These are phyloP conservation scores for Acanthochlamys bracteata DNA, from an alignment of 106 monocot genomes.

Conservation along the genomic window DNA sequence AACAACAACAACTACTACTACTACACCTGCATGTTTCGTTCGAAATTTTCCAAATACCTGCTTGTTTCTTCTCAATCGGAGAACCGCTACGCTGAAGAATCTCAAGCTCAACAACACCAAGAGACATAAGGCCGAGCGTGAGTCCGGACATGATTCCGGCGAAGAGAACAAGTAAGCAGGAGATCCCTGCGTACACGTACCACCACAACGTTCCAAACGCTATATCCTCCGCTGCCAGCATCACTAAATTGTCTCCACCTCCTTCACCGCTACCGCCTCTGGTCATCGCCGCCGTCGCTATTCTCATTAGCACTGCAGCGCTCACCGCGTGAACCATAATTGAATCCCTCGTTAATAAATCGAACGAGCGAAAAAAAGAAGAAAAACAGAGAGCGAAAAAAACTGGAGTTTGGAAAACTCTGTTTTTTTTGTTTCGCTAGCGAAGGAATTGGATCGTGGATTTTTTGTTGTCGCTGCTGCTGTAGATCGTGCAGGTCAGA, in stretches of 20 bases:
- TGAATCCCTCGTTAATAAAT: neutral
- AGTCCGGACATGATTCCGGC: conserved; percentile 98
- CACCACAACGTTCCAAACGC: conserved; percentile 54
- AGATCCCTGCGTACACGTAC: conserved; percentile 69
- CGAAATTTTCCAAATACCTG: conserved; percentile 30
- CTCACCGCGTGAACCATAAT: conserved; percentile 26
- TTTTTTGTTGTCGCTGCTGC: no score
- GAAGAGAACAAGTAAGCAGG: conserved; percentile 85
- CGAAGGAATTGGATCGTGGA: no score
- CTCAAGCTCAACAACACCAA: conserved; percentile 96
- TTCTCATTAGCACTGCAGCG: conserved; percentile 21
- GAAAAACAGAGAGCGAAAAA: no score
- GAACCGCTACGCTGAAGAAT: conserved; percentile 89
- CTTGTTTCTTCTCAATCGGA: conserved; percentile 74
- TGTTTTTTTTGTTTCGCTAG: no score
- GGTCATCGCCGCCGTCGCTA: conserved; percentile 11
- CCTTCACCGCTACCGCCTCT: neutral
- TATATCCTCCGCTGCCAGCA: conserved; percentile 37
- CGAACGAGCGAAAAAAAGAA: no score
- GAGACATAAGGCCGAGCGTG: conserved; percentile 91
- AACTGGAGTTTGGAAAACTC: no score
- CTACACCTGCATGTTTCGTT: neutral
- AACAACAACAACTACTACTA: no score
- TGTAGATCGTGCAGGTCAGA: no score
- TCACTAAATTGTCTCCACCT: conserved; percentile 8